Base-by-base conservation (phyloP, 352 stramenopile species). In the Globisporangium canariense region DNA sequence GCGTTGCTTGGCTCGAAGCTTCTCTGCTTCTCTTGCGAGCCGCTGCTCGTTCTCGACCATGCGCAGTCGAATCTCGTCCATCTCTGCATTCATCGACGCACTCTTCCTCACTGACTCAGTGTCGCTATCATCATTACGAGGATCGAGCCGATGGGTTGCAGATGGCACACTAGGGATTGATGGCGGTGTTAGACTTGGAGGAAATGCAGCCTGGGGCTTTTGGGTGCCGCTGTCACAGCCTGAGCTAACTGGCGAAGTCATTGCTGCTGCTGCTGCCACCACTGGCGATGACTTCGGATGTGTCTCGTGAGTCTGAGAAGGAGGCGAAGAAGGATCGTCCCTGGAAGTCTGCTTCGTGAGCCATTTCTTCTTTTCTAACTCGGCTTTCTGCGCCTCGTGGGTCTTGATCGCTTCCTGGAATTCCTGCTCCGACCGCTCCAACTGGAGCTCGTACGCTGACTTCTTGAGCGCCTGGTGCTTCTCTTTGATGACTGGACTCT, bases 21-120 rank as follows among this genome's bases (percentile, higher is more conserved):
- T 65, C 28, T 88, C 75, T 0, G 79, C 69, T 58, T 89, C 76
- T 22, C 70, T 63, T 36, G 68, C 60, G 0, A 86, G 51, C 3
- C 71, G 78, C 38, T 74, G 64, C 49, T 86, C 77, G 57, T 88
- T 76, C 5, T 68, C 74, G 25, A 59, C 43, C 51, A 91, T 76
- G 64, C 69, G 74, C 10, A 60, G 63, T n/a, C 73, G 71, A 11
- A 84, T 55, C 4, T 63, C 70, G 2, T 88, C 73, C 7, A 90
- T 74, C 25, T 79, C 69, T 16, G 60, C 58, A 7, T 83, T 71
- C 7, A 76, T 52, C 16, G 38, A 8, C 18, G 18, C 4, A 34
- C 8, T 46, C 10, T 50, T 38, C 16, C 38, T 36, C 16, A 3
- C 11, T 58, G 20, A n/a, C 11, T 62, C 20, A 38, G 22, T 18